Percentiles rank a stretch among this genome's conserved stretches.
phyloP scores from a whole-genome alignment of 2,329 filamentous ascomycete species.

The Aspergillus candidus region DNA sequence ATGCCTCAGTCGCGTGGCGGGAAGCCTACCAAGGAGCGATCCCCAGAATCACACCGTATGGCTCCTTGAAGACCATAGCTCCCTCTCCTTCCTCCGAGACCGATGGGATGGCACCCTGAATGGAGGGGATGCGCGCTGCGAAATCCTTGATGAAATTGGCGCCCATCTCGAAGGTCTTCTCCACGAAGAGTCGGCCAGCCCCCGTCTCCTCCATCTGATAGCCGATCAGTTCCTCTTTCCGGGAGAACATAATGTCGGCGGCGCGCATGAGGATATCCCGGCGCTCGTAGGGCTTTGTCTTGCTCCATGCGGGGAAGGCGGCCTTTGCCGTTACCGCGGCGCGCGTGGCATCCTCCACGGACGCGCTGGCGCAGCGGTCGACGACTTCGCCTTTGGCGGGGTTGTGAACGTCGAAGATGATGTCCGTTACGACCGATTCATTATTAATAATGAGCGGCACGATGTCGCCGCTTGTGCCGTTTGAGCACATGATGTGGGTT shows the following conservation, averaged over 20 bases:
- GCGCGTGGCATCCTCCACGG: constrained; percentile 49
- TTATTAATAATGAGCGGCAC: constrained; percentile 42
- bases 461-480: constrained; percentile 10
- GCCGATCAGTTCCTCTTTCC: constrained; percentile 54
- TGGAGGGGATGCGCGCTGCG: constrained; percentile 44
- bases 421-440: constrained; percentile 35
- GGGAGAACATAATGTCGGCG: constrained; percentile 43
- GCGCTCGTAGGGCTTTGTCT: constrained; percentile 54
- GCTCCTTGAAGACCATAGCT: constrained; percentile 66
- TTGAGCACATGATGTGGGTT: constrained; percentile 7
- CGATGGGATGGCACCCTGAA: constrained; percentile 46
- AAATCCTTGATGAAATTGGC: constrained; percentile 44
- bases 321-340: constrained; percentile 57
- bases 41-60: constrained; percentile 70
- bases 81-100: constrained; percentile 46
- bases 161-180: constrained; percentile 31
- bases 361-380: constrained; percentile 52
- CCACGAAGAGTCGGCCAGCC: constrained; percentile 33
- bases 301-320: constrained; percentile 65
- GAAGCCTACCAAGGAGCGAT: constrained; percentile 69
- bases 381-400: constrained; percentile 50
- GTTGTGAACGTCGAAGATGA: constrained; percentile 47
- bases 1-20: background rate
- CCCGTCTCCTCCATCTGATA: constrained; percentile 59
- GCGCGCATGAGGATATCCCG: constrained; percentile 57